Evolutionary conservation across 2,329 filamentous ascomycete genomes (phyloP), one percentile per base, ranked within the genome.

Genomic region (Sordariomycetes sp.): DNA sequence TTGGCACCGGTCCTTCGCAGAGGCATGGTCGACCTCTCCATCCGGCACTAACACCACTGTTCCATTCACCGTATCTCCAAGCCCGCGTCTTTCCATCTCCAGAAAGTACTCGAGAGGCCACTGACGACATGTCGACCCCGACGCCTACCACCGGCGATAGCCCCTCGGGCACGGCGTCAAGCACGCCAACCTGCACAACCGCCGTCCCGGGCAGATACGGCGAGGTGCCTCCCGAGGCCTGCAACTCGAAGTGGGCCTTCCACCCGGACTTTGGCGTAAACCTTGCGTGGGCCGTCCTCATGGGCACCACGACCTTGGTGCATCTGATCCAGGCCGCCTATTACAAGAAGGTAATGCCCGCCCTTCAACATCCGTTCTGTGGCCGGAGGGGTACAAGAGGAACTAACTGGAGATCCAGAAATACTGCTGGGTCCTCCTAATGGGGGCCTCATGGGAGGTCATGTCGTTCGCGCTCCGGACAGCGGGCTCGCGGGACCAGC

Each of bases 371-470:
- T 24, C 53, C 10, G 32, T 25, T 5, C 3, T 1, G 10, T 12
- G 32, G 28, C 52, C 63, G 61, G 56, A 22, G 59, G 20, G 14
- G 5, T 8, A 16, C 11, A 12, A 24, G 28, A n/a, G 12, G n/a
- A 5, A 48, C 14, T 20, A 12, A 22, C n/a, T 50, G 8, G 20
- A 12, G 10, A 24, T 24, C 1, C 24, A 71, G 67, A 63, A 57
- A 35, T 71, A 68, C 52, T 70, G 65, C 59, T 75, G 72, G 72
- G 71, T 76, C 11, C 55, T 73, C 2, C 67, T 73, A 34, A 74
- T 75, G 70, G 72, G 69, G 12, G 69, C 62, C 0, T 28, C 62
- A 0, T 76, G 72, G 72, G 72, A 77, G 59, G 68, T 67, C 3
- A 58, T 67, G 3, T 71, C 67, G n/a, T 76, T 76, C 58, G 58